Evolutionary conservation across 352 stramenopile genomes (phyloP).

Genomic region (Blastocystis sp.): DNA sequence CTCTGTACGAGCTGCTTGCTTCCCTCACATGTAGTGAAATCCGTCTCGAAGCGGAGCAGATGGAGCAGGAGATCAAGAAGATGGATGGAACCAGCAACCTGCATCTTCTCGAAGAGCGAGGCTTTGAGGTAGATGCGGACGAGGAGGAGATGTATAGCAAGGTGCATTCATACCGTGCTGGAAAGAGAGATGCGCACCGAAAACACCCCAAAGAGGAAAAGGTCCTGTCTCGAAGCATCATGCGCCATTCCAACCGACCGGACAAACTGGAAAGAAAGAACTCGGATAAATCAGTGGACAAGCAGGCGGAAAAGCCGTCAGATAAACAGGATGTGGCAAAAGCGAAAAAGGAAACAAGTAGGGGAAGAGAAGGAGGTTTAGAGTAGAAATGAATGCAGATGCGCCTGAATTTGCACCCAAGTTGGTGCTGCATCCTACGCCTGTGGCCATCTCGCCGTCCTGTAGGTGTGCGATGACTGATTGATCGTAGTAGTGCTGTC

Average conservation of each 20-base stretch:
- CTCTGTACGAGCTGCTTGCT: neutral
- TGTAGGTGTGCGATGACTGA: neutral
- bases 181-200: neutral
- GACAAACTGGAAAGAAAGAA: neutral
- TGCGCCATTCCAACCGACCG: neutral
- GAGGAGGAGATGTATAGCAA: conserved; percentile 50
- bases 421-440: neutral
- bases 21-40: neutral
- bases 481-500: neutral
- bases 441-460: neutral
- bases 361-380: neutral
- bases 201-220: neutral
- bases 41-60: neutral
- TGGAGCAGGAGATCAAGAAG: conserved; percentile 8
- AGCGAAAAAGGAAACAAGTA: conserved; percentile 43
- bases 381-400: conserved; percentile 4
- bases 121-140: neutral
- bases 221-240: conserved; percentile 41
- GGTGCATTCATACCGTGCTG: neutral
- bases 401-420: conserved; percentile 20
- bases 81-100: neutral
- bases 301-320: neutral
- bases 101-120: conserved; percentile 36
- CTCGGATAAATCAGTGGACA: neutral
- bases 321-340: neutral